Evolutionary conservation across 495 filamentous ascomycete genomes (phyloP).

Genomic region (Podospora conica): DNA sequence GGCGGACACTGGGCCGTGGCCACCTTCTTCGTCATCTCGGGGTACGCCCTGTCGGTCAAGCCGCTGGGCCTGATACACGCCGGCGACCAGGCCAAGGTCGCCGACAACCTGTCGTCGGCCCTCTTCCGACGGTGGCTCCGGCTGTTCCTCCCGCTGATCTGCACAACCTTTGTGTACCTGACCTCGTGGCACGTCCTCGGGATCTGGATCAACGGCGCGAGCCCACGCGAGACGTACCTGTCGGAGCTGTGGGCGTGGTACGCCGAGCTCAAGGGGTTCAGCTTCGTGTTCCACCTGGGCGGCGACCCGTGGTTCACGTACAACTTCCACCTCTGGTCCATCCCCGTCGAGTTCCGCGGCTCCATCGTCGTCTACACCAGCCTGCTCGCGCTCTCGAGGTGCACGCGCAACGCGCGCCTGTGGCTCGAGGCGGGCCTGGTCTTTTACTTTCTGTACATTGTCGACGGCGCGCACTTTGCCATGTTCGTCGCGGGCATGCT

Average conservation of each 20-base stretch:
- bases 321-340: constrained; percentile 41
- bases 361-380: constrained; percentile 45
- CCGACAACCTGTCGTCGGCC: constrained; percentile 27
- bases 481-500: constrained; percentile 44
- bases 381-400: constrained; percentile 36
- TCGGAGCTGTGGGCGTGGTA: constrained; percentile 52
- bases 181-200: constrained; percentile 44
- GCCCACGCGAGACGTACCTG: constrained; percentile 29
- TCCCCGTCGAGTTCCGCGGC: constrained; percentile 37
- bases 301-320: constrained; percentile 34
- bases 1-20: constrained; percentile 51
- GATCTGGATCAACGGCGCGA: constrained; percentile 30
- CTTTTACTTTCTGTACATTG: constrained; percentile 42
- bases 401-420: constrained; percentile 27
- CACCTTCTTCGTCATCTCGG: constrained; percentile 45
- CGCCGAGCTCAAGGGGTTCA: constrained; percentile 53
- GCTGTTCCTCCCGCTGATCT: constrained; percentile 33
- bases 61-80: constrained; percentile 45
- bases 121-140: constrained; percentile 33
- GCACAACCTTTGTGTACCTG: constrained; percentile 46
- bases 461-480: constrained; percentile 40
- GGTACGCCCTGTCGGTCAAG: constrained; percentile 47
- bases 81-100: constrained; percentile 35
- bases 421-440: constrained; percentile 28
- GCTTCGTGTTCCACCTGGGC: constrained; percentile 45